Conservation (phyloP, 1,284 basidiomycete species). For the Bjerkandera adusta region DNA sequence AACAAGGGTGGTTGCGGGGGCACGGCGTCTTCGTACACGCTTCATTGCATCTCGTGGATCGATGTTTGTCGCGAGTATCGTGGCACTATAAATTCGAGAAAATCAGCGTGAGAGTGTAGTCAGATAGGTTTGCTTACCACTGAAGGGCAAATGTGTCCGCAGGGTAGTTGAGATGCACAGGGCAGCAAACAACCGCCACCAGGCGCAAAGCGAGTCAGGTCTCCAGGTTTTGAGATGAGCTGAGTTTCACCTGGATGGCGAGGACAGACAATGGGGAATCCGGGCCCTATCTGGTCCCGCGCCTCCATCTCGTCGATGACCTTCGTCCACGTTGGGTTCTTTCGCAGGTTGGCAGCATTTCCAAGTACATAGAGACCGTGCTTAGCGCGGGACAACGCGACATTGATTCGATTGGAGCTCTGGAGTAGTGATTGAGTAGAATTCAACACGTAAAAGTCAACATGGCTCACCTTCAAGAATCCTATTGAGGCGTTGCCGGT, state of each 20-base stretch:
- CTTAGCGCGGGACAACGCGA: conserved; percentile 66
- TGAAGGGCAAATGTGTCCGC: conserved; percentile 66
- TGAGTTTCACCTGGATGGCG: conserved; percentile 46
- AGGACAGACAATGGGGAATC: conserved; percentile 55
- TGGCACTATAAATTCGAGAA: conserved; percentile 55
- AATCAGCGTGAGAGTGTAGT: neutral
- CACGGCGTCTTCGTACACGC: conserved; percentile 49
- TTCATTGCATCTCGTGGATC: conserved; percentile 45
- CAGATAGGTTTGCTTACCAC: conserved; percentile 38
- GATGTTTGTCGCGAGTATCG: conserved; percentile 54
- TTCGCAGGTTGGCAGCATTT: conserved; percentile 50
- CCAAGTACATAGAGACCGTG: conserved; percentile 72
- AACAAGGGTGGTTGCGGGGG: conserved; percentile 56
- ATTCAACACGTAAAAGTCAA: neutral
- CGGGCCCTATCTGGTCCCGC: conserved; percentile 43
- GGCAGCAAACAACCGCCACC: conserved; percentile 65
- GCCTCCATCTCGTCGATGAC: conserved; percentile 54
- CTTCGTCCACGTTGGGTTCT: conserved; percentile 54
- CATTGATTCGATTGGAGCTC: conserved; percentile 18
- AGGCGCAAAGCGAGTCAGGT: conserved; percentile 50
- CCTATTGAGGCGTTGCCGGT: conserved; percentile 47
- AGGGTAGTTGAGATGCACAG: conserved; percentile 52
- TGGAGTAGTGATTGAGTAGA: conserved; percentile 1
- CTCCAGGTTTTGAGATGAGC: conserved; percentile 46
- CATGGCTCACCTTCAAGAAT: conserved; percentile 54